Base-by-base conservation (phyloP, 768 basidiomycete genomes). In the Lactarius quietus region DNA sequence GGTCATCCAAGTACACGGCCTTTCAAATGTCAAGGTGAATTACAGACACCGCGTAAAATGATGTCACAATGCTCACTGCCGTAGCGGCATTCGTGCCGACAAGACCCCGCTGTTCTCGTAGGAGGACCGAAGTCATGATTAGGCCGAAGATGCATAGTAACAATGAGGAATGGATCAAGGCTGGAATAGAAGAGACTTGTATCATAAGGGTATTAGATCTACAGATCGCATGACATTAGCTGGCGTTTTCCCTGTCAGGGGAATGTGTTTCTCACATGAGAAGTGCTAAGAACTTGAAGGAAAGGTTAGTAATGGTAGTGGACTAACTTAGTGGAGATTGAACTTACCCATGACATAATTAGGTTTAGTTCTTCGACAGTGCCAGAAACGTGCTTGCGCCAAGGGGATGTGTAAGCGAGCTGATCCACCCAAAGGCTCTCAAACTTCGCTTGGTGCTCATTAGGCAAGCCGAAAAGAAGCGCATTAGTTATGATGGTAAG, bases 1-100 rank as follows among this genome's bases (percentile, higher is more conserved):
- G 61, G 39, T 14, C 23, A 48, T 66, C 61, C 14, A 66, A 18
- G 15, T 66, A 62, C 6, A 29, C 51, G 6, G 61, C 65, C 61
- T 36, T 20, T n/a, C 20, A 36, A 29, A 20, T 3, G 18, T 5
- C 48, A 2, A 23, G 0, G 45, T 66, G 26, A 62, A 36, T 31
- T 23, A 26, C 8, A 1, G 36, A 36, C 8, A 54, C 28, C 20
- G 7, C 6, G 17, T 26, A 28, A 2, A 8, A 38, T 35, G 9
- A 23, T 31, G 38, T 43, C 39, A 36, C 3, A n/a, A 38, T 28
- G 9, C 65, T 66, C 29, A 66, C 61, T 15, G 31, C 65, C 1
- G 43, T 36, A 23, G 48, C 6, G 29, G 29, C 20, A 36, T 20
- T 15, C 3, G 54, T 55, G 12, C 23, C 54, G 18, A 55, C 29